Conservation (phyloP, 768 basidiomycete species). For the Stropharia rugosoannulata region DNA sequence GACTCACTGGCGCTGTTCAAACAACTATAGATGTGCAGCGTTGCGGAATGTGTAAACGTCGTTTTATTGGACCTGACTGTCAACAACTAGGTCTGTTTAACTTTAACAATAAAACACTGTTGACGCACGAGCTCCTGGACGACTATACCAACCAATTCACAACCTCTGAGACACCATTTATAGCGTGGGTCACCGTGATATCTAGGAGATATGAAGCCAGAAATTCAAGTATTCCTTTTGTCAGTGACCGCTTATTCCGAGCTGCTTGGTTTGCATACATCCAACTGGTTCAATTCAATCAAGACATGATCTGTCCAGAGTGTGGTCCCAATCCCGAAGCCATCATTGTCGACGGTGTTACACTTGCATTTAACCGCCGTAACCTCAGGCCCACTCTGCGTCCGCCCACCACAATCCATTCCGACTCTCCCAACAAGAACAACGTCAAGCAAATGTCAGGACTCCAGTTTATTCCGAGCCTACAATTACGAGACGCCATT, state of each 20-base stretch:
- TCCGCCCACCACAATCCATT: slow-evolving; percentile 23
- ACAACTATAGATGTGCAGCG: slow-evolving; percentile 13
- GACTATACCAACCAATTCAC: slow-evolving; percentile 30
- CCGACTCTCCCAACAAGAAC: slow-evolving; percentile 2
- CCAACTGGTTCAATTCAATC: slow-evolving; percentile 17
- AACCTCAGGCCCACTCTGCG: slow-evolving; percentile 21
- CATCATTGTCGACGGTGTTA: slow-evolving; percentile 33
- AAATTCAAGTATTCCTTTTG: slow-evolving; percentile 14
- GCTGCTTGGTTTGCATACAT: slow-evolving; percentile 31
- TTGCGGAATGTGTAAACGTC: slow-evolving; percentile 13
- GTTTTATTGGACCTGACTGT: slow-evolving; percentile 31
- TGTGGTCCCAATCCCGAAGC: slow-evolving; percentile 27
- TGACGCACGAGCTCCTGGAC: slow-evolving; percentile 32
- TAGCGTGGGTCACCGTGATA: slow-evolving; percentile 23
- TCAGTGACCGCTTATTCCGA: slow-evolving; percentile 25
- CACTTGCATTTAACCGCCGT: slow-evolving; percentile 28
- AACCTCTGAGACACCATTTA: slow-evolving; percentile 33
- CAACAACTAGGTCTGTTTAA: slow-evolving; percentile 29
- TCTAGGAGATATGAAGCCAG: slow-evolving; percentile 18
- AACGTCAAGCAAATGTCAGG: neutral
- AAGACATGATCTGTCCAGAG: slow-evolving; percentile 22
- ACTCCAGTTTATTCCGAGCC: slow-evolving; percentile 6
- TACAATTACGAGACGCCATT: neutral
- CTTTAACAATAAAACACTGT: neutral
- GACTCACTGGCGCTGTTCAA: slow-evolving; percentile 1